Conservation (phyloP, 768 basidiomycete genomes). For the Sistotremastrum suecicum region DNA sequence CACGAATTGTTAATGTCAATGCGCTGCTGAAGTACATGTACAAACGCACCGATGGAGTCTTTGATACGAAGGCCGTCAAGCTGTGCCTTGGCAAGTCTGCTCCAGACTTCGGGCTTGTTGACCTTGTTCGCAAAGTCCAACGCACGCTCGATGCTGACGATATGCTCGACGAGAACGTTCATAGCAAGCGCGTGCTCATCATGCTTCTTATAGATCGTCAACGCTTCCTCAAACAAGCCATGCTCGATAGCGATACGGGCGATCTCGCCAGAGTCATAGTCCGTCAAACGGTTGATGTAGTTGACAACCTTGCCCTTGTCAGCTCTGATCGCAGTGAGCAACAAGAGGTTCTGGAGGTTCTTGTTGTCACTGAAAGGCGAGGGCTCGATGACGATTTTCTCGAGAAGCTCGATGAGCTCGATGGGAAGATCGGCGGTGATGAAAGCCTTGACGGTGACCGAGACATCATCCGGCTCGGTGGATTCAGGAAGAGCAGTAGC, state of each 20-base stretch:
- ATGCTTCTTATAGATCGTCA: slow-evolving; percentile 96
- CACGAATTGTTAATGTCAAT: background rate
- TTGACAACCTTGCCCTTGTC: slow-evolving; percentile 98
- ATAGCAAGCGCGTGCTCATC: slow-evolving; percentile 92
- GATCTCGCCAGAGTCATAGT: slow-evolving; percentile 90
- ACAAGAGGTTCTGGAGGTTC: slow-evolving; percentile 87
- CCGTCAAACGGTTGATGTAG: slow-evolving; percentile 94
- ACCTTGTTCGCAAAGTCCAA: slow-evolving; percentile 93
- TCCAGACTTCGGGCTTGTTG: slow-evolving; percentile 95
- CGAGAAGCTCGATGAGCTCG: slow-evolving; percentile 90
- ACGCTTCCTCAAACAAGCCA: slow-evolving; percentile 88
- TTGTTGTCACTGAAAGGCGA: slow-evolving; percentile 97
- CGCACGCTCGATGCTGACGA: slow-evolving; percentile 94
- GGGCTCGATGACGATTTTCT: slow-evolving; percentile 96
- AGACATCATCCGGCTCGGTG: slow-evolving; percentile 97
- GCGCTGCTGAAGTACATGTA: background rate
- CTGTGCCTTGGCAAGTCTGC: slow-evolving; percentile 94
- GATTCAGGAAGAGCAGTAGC: slow-evolving; percentile 93
- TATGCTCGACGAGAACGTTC: slow-evolving; percentile 95
- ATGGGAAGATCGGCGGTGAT: slow-evolving; percentile 92
- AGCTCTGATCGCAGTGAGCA: slow-evolving; percentile 91
- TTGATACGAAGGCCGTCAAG: slow-evolving; percentile 96
- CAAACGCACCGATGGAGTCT: slow-evolving; percentile 74
- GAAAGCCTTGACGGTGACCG: slow-evolving; percentile 97
- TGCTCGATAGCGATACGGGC: slow-evolving; percentile 95